Base-by-base conservation (phyloP, 2,329 filamentous ascomycete genomes). In the Colletotrichum costaricense region DNA sequence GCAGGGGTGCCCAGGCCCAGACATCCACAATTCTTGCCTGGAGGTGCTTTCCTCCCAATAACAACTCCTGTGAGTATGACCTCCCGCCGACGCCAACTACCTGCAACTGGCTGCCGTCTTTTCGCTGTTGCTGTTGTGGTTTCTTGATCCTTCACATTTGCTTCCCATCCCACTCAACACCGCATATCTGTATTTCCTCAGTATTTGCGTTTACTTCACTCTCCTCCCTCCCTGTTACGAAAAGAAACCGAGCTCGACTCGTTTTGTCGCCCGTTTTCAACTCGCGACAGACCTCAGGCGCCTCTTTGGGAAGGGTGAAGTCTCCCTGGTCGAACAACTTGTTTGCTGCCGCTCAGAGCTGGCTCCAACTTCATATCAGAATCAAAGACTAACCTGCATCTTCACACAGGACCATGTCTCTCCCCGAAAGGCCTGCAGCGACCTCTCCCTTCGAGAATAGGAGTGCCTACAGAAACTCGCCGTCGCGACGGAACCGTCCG, bases 401-500 rank as follows among this genome's bases (percentile, higher is more conserved):
- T 33, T 60, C 58, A 62, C 76, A 60, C 75, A 87, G 85, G 80
- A 85, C 78, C 79, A 92, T 92, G 90, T 90, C 90, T 83, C 87
- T 90, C 76, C 89, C 89, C 75, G 86, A 89, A 81, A 88, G 93
- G 82, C 93, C 93, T 71, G 90, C 91, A 79, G 88, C 88, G 77
- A 88, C 86, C 77, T 88, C 91, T 75, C 87, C 87, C 68, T 89
- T 88, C 78, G 90, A 93, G 77, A 88, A 90, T 74, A 87, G 89
- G 78, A 88, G 86, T 78, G 86, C 89, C 71, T 94, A 94, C 82
- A 89, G 92, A 77, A 91, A 92, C 76, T 92, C 93, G 56, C 88
- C 90, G 30, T 90, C 91, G 67, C 90, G 93, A 78, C 91, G 93
- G 77, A 86, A 85, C 65, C 89, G 89, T 72, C 90, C 91, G 60